Conservation (phyloP, 345 rosid species). For the Ricinus communis region DNA sequence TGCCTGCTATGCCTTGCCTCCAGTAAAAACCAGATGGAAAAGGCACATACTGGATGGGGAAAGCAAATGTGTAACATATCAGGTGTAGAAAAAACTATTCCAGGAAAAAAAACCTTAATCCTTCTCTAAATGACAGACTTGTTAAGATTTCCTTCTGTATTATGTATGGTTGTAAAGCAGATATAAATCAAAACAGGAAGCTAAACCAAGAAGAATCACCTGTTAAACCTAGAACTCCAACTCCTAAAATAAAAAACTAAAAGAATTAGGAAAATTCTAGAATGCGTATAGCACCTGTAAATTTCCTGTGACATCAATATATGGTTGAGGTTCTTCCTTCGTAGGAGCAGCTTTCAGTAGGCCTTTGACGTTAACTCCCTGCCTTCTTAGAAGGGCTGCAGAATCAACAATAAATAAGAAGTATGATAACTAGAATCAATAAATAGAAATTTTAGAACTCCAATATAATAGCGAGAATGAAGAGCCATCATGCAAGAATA, state of each 20-base stretch:
- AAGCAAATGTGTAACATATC: background rate
- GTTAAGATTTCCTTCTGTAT: background rate
- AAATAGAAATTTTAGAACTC: slow-evolving; percentile 15
- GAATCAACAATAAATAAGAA: slow-evolving; percentile 20
- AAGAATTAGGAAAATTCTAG: background rate
- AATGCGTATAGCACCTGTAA: slow-evolving; percentile 58
- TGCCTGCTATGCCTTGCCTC: background rate
- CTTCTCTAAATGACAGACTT: background rate
- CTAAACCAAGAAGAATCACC: background rate
- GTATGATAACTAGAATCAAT: too few relatives aligned
- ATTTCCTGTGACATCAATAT: slow-evolving; percentile 92
- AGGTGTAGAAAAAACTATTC: background rate
- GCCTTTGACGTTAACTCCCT: slow-evolving; percentile 93
- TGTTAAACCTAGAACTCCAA: background rate
- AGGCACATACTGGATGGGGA: background rate
- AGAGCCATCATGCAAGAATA: background rate
- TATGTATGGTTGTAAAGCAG: background rate
- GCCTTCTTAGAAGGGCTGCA: slow-evolving; percentile 82
- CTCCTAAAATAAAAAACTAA: background rate
- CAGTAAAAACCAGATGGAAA: background rate
- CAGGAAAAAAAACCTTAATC: background rate
- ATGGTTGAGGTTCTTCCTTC: slow-evolving; percentile 80
- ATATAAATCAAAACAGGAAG: background rate
- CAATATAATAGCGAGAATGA: slow-evolving; percentile 3
- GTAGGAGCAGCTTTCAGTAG: slow-evolving; percentile 71